A percentile compares a stretch with the other conserved stretches of the same genome.
Evolutionary conservation across 495 filamentous ascomycete species (phyloP).

Genomic region (Neurospora sp.): DNA sequence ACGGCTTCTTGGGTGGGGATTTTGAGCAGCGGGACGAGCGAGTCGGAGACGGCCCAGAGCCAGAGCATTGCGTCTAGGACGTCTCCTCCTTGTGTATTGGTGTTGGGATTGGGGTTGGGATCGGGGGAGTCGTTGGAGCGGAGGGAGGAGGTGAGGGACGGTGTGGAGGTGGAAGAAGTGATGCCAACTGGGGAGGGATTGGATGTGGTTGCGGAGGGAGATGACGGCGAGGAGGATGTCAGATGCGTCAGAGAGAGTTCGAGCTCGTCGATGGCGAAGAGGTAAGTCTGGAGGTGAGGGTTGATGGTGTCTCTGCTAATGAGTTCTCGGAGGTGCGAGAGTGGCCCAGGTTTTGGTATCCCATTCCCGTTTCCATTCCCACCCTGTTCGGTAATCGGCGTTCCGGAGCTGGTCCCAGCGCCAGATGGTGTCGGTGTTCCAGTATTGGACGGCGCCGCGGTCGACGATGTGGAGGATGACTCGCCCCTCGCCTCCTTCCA

Average conservation of each 20-base stretch:
- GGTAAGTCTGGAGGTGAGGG: slow-evolving; percentile 9
- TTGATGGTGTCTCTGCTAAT: slow-evolving; percentile 1
- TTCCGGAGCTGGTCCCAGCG: not conserved
- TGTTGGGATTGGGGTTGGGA: too few relatives aligned
- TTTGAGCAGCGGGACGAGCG: slow-evolving; percentile 22
- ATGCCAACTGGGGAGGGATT: too few relatives aligned
- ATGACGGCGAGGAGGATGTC: not conserved
- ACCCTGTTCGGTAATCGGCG: not conserved
- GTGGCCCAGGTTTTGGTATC: not conserved
- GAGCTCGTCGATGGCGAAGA: slow-evolving; percentile 21
- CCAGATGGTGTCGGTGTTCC: not conserved
- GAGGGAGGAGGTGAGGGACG: not conserved
- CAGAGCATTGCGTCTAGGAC: slow-evolving; percentile 29
- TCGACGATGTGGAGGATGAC: not conserved
- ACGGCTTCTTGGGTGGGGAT: slow-evolving; percentile 22
- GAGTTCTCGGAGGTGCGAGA: slow-evolving; percentile 2
- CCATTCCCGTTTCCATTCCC: not conserved
- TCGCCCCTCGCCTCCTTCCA: slow-evolving; percentile 10
- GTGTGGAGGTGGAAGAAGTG: too few relatives aligned
- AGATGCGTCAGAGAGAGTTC: slow-evolving; percentile 11
- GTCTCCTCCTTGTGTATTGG: slow-evolving; percentile 6
- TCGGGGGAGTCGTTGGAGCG: not conserved
- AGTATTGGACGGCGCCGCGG: not conserved
- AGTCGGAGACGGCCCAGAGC: slow-evolving; percentile 25
- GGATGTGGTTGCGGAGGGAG: not conserved